A percentile compares a stretch with the other conserved stretches of the same genome.
Evolutionary conservation across 345 rosid species (phyloP).

Genomic region (Toxicodendron radicans): DNA sequence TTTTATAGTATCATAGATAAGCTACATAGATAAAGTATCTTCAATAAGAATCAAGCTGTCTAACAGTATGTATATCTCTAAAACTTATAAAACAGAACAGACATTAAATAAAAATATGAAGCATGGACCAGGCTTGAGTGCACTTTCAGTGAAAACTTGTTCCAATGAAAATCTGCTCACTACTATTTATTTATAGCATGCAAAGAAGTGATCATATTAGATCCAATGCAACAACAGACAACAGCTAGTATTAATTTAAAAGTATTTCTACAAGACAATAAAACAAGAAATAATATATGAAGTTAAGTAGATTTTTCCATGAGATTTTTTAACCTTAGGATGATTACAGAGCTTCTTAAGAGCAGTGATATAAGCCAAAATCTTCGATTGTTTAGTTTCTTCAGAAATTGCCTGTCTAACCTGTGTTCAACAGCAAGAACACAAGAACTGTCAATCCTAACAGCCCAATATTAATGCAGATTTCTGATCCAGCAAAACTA

Average conservation of each 20-base stretch:
- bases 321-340: conserved; percentile 68
- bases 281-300: neutral
- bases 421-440: conserved; percentile 40
- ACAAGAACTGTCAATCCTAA: neutral
- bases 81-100: neutral
- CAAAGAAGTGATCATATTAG: too few species aligned
- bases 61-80: neutral
- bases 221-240: neutral
- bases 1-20: conserved; percentile 86
- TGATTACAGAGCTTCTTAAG: conserved; percentile 99
- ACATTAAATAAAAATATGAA: conserved; percentile 8
- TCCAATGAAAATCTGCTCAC: neutral
- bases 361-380: conserved; percentile 95
- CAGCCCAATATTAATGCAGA: neutral
- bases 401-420: conserved; percentile 79
- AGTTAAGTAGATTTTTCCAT: neutral
- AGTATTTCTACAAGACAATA: neutral
- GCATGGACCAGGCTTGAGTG: neutral
- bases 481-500: conserved; percentile 10
- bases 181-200: neutral
- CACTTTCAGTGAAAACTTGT: neutral
- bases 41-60: conserved; percentile 16
- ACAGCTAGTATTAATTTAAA: neutral
- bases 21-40: conserved; percentile 48
- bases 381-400: conserved; percentile 82